A percentile compares a stretch with the other conserved stretches of the same genome.
Conservation (phyloP, 306 rosid species). For the Morella rubra region DNA sequence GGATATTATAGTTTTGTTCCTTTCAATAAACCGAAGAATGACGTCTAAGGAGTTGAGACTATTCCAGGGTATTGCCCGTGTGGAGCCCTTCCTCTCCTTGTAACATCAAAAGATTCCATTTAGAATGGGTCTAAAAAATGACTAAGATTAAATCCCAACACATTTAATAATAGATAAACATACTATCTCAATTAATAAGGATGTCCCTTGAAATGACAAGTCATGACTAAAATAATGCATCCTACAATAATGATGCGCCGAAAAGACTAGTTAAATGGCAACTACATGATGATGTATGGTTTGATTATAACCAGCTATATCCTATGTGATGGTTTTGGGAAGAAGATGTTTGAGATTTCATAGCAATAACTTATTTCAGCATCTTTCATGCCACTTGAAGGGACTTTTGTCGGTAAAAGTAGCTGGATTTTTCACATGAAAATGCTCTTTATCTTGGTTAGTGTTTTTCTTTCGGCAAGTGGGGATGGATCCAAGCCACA, state of each 20-base stretch:
- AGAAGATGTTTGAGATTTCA: neutral
- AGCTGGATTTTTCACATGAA: neutral
- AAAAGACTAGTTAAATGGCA: slow-evolving; percentile 4
- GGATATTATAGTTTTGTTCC: too few species aligned
- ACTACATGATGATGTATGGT: slow-evolving; percentile 13
- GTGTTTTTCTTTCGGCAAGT: neutral
- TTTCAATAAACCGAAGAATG: too few species aligned
- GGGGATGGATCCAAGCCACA: neutral
- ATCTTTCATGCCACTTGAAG: slow-evolving; percentile 27
- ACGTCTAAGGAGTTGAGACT: too few species aligned
- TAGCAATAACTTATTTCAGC: slow-evolving; percentile 12
- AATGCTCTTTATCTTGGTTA: neutral
- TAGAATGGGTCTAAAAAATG: too few species aligned
- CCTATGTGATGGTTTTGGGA: slow-evolving; percentile 9
- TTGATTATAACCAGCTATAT: slow-evolving; percentile 17
- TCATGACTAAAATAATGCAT: neutral
- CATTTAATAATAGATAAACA: too few species aligned
- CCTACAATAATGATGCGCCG: slow-evolving; percentile 28
- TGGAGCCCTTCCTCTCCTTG: too few species aligned
- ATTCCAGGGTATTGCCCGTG: too few species aligned
- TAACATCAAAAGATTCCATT: too few species aligned
- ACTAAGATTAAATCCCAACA: too few species aligned
- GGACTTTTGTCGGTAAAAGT: slow-evolving; percentile 2
- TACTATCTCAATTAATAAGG: too few species aligned
- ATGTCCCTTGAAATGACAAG: neutral